Percentiles rank a stretch among this genome's conserved stretches.
These are phyloP conservation scores for Tetrapisispora pingtungensis DNA, from an alignment of 805 yeast species.

Conservation along the genomic window DNA sequence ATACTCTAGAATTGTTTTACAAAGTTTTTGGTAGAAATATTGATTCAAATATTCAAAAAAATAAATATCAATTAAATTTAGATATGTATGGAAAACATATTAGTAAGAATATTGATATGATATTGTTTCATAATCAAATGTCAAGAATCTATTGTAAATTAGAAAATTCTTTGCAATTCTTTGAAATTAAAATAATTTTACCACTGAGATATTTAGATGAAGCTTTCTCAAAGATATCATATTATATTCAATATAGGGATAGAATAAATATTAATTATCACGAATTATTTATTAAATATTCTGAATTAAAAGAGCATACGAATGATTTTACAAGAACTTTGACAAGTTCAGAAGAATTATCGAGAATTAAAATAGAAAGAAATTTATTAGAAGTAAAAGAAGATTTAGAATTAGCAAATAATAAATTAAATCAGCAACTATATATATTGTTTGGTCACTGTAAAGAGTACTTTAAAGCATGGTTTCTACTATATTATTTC, in stretches of 20 bases:
- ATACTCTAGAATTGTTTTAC: slow-evolving; percentile 8
- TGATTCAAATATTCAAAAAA: background rate
- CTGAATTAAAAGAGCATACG: slow-evolving; percentile 2
- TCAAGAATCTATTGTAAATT: slow-evolving; percentile 8
- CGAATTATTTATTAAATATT: slow-evolving; percentile 4
- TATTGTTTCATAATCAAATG: slow-evolving; percentile 9
- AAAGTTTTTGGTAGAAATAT: slow-evolving; percentile 4
- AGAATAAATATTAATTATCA: slow-evolving; percentile 6
- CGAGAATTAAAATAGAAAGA: slow-evolving; percentile 3
- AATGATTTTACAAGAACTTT: slow-evolving; percentile 4
- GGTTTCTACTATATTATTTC: slow-evolving; percentile 16
- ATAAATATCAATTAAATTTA: background rate
- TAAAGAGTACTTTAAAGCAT: slow-evolving; percentile 8
- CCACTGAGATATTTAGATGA: slow-evolving; percentile 9
- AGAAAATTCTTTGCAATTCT: slow-evolving; percentile 12
- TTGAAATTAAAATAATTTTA: slow-evolving; percentile 10
- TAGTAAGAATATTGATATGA: slow-evolving; percentile 6
- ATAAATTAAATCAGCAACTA: slow-evolving; percentile 10
- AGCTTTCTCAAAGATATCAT: slow-evolving; percentile 5
- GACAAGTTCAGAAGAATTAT: slow-evolving; percentile 6
- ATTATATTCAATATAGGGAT: background rate
- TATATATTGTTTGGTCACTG: slow-evolving; percentile 7
- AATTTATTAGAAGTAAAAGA: slow-evolving; percentile 1
- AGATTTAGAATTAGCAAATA: slow-evolving; percentile 12
- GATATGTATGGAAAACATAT: background rate